Percentiles rank a stretch among this genome's conserved stretches.
phyloP scores from a whole-genome alignment of 805 yeast species.

The Hanseniaspora taiwanica region DNA sequence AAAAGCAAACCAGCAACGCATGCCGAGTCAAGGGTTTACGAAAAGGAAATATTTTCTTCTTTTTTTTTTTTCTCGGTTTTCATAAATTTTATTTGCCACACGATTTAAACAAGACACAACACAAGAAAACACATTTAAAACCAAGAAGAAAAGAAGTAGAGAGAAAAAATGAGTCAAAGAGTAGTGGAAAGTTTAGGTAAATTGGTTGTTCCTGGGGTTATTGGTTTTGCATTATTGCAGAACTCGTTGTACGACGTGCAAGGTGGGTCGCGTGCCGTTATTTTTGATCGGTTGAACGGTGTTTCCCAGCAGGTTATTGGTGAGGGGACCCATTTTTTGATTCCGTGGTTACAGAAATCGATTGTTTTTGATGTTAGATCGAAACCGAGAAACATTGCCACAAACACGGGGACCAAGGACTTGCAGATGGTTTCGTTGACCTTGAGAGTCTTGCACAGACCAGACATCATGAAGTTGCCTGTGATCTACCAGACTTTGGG shows the following conservation, averaged over 20 bases:
- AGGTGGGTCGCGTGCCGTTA: constrained; percentile 93
- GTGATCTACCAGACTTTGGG: constrained; percentile 84
- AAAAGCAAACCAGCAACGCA: too few relatives aligned
- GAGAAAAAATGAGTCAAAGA: constrained; percentile 8
- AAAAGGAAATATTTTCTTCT: too few relatives aligned
- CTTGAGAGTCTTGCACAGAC: constrained; percentile 84
- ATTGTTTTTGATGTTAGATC: constrained; percentile 86
- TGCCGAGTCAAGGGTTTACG: too few relatives aligned
- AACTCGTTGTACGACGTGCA: constrained; percentile 85
- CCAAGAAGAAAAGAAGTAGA: neutral
- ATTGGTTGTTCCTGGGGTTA: constrained; percentile 60
- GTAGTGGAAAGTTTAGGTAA: constrained; percentile 18
- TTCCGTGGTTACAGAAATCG: constrained; percentile 95
- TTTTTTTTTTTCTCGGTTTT: too few relatives aligned
- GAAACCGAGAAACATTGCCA: constrained; percentile 84
- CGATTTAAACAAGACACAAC: neutral
- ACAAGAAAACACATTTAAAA: neutral
- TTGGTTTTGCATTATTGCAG: constrained; percentile 59
- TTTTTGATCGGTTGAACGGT: constrained; percentile 84
- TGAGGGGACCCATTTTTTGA: constrained; percentile 90
- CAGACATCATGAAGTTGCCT: constrained; percentile 76
- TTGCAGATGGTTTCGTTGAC: constrained; percentile 91
- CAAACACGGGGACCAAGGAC: constrained; percentile 95
- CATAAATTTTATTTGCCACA: neutral
- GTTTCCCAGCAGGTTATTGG: constrained; percentile 82